These are phyloP conservation scores for Eutrema heterophyllum DNA, from an alignment of 345 rosid genomes.

Conservation along the genomic window DNA sequence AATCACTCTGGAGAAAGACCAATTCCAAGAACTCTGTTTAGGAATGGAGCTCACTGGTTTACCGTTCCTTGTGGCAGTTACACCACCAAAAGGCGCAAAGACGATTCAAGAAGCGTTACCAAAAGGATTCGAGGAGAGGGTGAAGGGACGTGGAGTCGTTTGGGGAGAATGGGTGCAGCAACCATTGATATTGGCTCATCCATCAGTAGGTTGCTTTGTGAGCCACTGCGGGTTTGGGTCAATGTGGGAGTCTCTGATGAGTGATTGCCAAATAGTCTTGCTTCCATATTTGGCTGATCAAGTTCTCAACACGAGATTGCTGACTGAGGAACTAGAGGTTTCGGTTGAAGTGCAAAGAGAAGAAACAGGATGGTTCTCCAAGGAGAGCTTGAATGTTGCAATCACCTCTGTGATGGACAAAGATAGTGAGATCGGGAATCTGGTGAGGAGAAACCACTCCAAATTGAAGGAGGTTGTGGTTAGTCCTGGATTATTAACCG, in stretches of 20 bases:
- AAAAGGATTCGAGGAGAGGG: conserved; percentile 36
- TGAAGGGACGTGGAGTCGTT: conserved; percentile 32
- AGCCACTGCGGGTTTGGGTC: conserved; percentile 41
- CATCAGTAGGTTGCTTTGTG: conserved; percentile 40
- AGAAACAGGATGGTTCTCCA: conserved; percentile 27
- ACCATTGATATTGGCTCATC: conserved; percentile 27
- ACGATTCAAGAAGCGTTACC: conserved; percentile 44
- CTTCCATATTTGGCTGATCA: conserved; percentile 43
- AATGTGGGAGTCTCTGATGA: conserved; percentile 44
- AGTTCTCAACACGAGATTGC: conserved; percentile 36
- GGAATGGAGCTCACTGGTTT: conserved; percentile 37
- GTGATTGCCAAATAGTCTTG: conserved; percentile 37
- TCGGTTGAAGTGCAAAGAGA: conserved; percentile 39
- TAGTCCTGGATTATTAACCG: not conserved
- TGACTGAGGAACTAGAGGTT: conserved; percentile 39
- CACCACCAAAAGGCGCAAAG: conserved; percentile 34
- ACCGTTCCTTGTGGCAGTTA: conserved; percentile 36
- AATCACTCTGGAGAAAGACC: conserved; percentile 22
- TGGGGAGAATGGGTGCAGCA: conserved; percentile 43
- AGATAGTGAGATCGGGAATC: conserved; percentile 23
- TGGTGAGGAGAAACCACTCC: conserved; percentile 17
- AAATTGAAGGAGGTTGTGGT: conserved; percentile 20
- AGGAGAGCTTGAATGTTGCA: conserved; percentile 29
- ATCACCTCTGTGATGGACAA: conserved; percentile 30
- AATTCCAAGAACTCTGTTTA: conserved; percentile 42